phyloP scores from a whole-genome alignment of 2,329 filamentous ascomycete species.

The Talaromyces sp. region DNA sequence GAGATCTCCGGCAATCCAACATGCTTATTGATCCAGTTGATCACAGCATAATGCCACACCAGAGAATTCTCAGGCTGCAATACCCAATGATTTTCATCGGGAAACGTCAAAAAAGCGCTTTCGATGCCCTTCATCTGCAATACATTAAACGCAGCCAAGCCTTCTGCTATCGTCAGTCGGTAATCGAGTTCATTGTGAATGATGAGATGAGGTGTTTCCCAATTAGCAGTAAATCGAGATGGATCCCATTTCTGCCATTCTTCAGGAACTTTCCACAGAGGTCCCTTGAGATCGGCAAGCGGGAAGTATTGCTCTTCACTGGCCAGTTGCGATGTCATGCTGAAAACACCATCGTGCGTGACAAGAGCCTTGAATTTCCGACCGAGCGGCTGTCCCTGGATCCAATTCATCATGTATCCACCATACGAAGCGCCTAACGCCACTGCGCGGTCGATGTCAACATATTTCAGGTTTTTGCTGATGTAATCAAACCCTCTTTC shows the following conservation, averaged over 20 bases:
- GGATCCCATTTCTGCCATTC: slow-evolving; percentile 60
- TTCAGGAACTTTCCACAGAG: slow-evolving; percentile 49
- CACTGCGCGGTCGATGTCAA: slow-evolving; percentile 54
- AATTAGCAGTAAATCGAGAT: slow-evolving; percentile 58
- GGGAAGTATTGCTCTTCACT: slow-evolving; percentile 57
- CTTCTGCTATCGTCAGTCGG: slow-evolving; percentile 78
- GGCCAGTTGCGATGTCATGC: slow-evolving; percentile 43
- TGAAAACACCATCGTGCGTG: slow-evolving; percentile 52
- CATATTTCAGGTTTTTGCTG: slow-evolving; percentile 48
- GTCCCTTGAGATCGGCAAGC: slow-evolving; percentile 51
- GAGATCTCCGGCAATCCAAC: slow-evolving; percentile 51
- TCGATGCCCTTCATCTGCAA: slow-evolving; percentile 72
- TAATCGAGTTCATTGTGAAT: slow-evolving; percentile 93
- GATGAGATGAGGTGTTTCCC: slow-evolving; percentile 82
- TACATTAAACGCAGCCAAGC: slow-evolving; percentile 79
- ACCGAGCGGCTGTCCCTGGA: slow-evolving; percentile 54
- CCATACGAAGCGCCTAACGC: slow-evolving; percentile 55
- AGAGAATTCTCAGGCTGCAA: slow-evolving; percentile 87
- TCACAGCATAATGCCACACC: slow-evolving; percentile 82
- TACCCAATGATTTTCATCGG: slow-evolving; percentile 79
- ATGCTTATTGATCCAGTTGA: slow-evolving; percentile 69
- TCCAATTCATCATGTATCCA: slow-evolving; percentile 61
- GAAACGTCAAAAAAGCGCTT: slow-evolving; percentile 76
- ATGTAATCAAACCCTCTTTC: slow-evolving; percentile 54
- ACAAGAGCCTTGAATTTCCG: slow-evolving; percentile 58